Conservation (phyloP, 495 filamentous ascomycete genomes). For the Acidiella bohemica region DNA sequence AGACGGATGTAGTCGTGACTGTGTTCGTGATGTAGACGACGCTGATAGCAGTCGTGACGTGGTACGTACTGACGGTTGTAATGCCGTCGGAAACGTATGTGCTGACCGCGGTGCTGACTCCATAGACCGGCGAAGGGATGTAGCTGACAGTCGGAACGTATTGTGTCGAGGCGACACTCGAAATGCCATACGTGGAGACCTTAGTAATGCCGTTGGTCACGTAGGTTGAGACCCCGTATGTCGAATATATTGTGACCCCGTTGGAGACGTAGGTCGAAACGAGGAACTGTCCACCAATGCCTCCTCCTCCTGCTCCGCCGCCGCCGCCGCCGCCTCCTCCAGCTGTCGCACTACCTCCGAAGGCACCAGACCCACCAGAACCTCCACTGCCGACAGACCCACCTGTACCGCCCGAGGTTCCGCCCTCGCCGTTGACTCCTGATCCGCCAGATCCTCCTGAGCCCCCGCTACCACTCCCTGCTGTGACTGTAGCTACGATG, state of each 20-base stretch:
- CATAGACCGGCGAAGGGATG: conserved; percentile 7
- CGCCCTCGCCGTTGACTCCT: too few relatives aligned
- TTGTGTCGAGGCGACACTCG: background rate
- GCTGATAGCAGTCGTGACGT: conserved; percentile 9
- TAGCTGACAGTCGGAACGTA: background rate
- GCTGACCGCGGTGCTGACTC: conserved; percentile 3
- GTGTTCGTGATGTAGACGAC: conserved; percentile 3
- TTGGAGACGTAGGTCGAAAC: background rate
- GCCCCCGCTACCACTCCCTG: conserved; percentile 1
- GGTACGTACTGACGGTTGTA: conserved; percentile 8
- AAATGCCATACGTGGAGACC: background rate
- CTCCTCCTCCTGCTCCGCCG: background rate
- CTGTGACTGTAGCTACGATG: conserved; percentile 1
- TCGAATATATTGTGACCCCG: background rate
- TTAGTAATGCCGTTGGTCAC: background rate
- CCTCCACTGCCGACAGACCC: conserved; percentile 1
- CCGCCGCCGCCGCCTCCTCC: conserved; percentile 1
- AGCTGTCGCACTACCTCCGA: conserved; percentile 1
- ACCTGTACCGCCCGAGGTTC: too few relatives aligned
- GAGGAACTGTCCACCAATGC: background rate
- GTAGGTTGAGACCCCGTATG: conserved; percentile 1
- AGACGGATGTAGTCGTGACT: conserved; percentile 3
- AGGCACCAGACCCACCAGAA: background rate
- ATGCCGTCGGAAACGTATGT: conserved; percentile 15
- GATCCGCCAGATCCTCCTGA: background rate